Evolutionary conservation across 2,329 filamentous ascomycete genomes (phyloP).

Genomic region (Colletotrichum sp.): DNA sequence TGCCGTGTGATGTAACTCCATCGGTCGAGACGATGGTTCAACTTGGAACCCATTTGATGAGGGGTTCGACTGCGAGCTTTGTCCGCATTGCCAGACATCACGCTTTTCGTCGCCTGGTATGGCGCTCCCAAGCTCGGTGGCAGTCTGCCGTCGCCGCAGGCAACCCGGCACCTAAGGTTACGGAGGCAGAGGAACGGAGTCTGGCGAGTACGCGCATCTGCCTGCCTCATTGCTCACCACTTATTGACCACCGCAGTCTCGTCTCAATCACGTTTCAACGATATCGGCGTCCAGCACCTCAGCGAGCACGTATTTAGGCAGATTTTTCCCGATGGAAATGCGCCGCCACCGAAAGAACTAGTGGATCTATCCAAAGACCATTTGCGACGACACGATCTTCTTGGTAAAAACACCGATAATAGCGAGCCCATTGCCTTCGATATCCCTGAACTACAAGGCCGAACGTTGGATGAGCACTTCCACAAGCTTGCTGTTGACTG

Average conservation of each 20-base stretch:
- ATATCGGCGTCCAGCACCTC: slow-evolving; percentile 93
- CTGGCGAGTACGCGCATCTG: slow-evolving; percentile 45
- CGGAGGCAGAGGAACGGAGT: slow-evolving; percentile 25
- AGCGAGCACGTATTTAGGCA: slow-evolving; percentile 84
- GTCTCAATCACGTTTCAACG: slow-evolving; percentile 77
- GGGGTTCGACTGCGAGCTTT: slow-evolving; percentile 50
- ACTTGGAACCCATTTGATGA: slow-evolving; percentile 35
- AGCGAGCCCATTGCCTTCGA: slow-evolving; percentile 82
- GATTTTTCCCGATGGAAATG: slow-evolving; percentile 69
- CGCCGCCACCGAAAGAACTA: slow-evolving; percentile 70
- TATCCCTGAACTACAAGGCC: slow-evolving; percentile 78
- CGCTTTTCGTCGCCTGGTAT: slow-evolving; percentile 41
- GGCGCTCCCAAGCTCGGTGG: slow-evolving; percentile 47
- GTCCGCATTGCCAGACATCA: slow-evolving; percentile 56
- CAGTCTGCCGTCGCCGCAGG: slow-evolving; percentile 40
- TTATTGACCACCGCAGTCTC: slow-evolving; percentile 38
- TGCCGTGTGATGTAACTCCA: not conserved
- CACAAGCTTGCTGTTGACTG: slow-evolving; percentile 84
- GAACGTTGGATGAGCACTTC: slow-evolving; percentile 92
- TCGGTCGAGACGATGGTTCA: slow-evolving; percentile 14
- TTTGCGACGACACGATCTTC: slow-evolving; percentile 80
- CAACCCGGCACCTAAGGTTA: slow-evolving; percentile 11
- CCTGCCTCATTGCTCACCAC: not conserved
- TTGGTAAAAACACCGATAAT: slow-evolving; percentile 88
- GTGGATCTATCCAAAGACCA: slow-evolving; percentile 84